Conservation (phyloP, 768 basidiomycete genomes). For the Amanita pseudoporphyria region DNA sequence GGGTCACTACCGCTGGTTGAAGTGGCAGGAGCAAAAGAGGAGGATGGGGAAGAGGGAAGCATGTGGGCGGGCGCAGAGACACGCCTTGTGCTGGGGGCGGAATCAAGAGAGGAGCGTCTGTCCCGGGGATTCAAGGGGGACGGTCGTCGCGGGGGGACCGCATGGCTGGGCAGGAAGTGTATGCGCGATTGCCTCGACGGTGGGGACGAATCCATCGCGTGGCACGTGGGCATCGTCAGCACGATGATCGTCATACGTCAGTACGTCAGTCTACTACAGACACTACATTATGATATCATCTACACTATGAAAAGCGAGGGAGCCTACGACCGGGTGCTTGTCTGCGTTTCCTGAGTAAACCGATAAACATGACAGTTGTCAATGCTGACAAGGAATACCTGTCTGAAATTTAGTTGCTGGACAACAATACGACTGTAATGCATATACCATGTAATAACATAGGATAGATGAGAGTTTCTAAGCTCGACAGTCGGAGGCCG, state of each 20-base stretch:
- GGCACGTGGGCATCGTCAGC: no score
- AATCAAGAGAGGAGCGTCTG: not conserved
- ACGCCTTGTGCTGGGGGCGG: not conserved
- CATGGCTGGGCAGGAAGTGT: not conserved
- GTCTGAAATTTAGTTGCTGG: constrained; percentile 2
- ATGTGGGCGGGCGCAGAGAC: not conserved
- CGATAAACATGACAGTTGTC: constrained; percentile 75
- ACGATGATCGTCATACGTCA: no score
- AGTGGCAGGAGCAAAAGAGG: no score
- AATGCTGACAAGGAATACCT: constrained; percentile 89
- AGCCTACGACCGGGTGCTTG: constrained; percentile 39
- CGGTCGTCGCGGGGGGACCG: not conserved
- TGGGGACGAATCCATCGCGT: not conserved
- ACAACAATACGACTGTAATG: not conserved
- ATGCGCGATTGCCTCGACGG: constrained; percentile 2
- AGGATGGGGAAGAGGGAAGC: not conserved
- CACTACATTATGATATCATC: no score
- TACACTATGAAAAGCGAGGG: constrained; percentile 38
- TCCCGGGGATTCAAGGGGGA: not conserved
- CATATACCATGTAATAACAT: constrained; percentile 87
- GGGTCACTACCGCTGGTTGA: not conserved
- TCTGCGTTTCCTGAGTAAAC: constrained; percentile 50
- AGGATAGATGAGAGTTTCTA: constrained; percentile 89
- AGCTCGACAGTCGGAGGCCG: constrained; percentile 76
- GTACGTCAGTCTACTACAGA: no score